Evolutionary conservation across 75 land plant species (phyloP).

Genomic region (Isoetes taiwanensis): DNA sequence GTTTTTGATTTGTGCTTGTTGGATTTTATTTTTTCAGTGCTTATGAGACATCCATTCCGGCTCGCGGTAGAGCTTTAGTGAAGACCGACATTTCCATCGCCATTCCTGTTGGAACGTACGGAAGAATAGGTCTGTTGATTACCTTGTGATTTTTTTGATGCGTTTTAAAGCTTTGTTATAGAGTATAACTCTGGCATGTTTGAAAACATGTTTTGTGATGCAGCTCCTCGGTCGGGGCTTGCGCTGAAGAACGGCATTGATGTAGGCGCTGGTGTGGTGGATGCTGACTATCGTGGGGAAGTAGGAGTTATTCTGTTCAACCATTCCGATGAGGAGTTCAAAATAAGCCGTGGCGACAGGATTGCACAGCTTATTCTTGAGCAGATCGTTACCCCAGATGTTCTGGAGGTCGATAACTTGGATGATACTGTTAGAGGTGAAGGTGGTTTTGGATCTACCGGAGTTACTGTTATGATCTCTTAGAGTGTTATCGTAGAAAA

Average conservation of each 20-base stretch:
- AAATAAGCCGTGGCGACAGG: constrained; percentile 69
- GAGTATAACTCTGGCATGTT: background rate
- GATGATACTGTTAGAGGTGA: constrained; percentile 58
- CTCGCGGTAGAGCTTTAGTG: constrained; percentile 74
- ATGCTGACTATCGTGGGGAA: constrained; percentile 83
- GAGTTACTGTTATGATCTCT: too few species aligned
- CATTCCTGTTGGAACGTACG: constrained; percentile 83
- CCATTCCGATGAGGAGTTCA: constrained; percentile 71
- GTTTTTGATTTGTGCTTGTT: background rate
- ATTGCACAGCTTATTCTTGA: constrained; percentile 81
- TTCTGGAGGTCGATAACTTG: constrained; percentile 56
- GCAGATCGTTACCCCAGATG: constrained; percentile 72
- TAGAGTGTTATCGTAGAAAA: too few species aligned
- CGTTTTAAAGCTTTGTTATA: background rate
- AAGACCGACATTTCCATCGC: constrained; percentile 82
- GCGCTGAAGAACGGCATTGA: constrained; percentile 92
- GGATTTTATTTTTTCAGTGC: constrained; percentile 33
- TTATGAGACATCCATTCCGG: constrained; percentile 45
- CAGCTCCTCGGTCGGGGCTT: constrained; percentile 79
- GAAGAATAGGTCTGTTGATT: constrained; percentile 50
- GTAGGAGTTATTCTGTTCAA: constrained; percentile 84
- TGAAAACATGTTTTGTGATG: background rate
- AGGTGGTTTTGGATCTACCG: constrained; percentile 96
- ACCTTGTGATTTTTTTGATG: background rate
- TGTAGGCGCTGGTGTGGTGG: constrained; percentile 94